phyloP scores from a whole-genome alignment of 2,329 filamentous ascomycete genomes.

The Phialocephala subalpina region DNA sequence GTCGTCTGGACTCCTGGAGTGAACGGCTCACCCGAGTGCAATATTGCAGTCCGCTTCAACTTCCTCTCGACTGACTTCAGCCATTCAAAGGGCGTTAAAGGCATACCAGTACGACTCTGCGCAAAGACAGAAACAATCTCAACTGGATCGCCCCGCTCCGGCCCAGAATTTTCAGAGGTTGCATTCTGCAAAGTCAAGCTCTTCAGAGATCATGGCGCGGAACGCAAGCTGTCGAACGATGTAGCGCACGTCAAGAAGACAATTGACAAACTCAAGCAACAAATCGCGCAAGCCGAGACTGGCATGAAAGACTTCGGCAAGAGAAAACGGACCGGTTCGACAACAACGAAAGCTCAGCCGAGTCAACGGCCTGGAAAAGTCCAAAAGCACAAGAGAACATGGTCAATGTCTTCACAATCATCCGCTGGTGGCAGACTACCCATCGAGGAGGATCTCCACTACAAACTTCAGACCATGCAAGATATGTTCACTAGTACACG shows the following conservation, averaged over 20 bases:
- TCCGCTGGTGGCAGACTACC: conserved; percentile 64
- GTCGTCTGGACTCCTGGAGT: conserved; percentile 84
- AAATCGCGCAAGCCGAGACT: conserved; percentile 80
- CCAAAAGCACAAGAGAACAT: conserved; percentile 90
- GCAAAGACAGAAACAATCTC: conserved; percentile 81
- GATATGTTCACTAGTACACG: conserved; percentile 90
- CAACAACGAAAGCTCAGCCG: conserved; percentile 49
- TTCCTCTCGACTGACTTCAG: conserved; percentile 99
- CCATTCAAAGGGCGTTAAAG: conserved; percentile 98
- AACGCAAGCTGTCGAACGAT: conserved; percentile 94
- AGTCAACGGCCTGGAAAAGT: conserved; percentile 78
- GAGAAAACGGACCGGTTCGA: conserved; percentile 63
- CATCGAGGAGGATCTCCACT: conserved; percentile 78
- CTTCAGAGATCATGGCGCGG: conserved; percentile 94
- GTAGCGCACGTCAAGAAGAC: conserved; percentile 94
- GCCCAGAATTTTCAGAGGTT: conserved; percentile 69
- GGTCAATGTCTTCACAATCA: conserved; percentile 88
- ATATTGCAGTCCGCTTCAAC: conserved; percentile 93
- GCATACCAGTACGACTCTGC: conserved; percentile 92
- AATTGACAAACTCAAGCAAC: conserved; percentile 95
- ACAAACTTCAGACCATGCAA: conserved; percentile 79
- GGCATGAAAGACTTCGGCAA: conserved; percentile 73
- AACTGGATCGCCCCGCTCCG: conserved; percentile 56
- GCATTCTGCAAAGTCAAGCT: conserved; percentile 97
- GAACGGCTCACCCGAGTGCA: conserved; percentile 77